These are phyloP conservation scores for Lentinula sp. DNA, from an alignment of 768 basidiomycete genomes.

Conservation along the genomic window DNA sequence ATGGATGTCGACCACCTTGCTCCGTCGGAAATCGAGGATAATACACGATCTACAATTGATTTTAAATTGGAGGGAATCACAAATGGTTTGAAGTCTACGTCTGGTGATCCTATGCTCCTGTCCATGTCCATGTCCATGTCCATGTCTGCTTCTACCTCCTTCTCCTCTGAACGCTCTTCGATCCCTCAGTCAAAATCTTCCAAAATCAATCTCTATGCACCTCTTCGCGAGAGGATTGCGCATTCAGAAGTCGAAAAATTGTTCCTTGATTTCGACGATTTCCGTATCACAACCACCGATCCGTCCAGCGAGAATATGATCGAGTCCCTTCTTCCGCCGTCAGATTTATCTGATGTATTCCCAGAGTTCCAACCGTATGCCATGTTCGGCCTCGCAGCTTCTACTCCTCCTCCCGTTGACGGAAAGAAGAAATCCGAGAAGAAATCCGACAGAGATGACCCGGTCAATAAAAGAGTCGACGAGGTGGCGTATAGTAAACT, in stretches of 20 bases:
- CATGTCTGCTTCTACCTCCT: slow-evolving; percentile 29
- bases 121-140: slow-evolving; percentile 11
- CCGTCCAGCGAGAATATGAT: slow-evolving; percentile 20
- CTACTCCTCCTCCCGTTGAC: slow-evolving; percentile 25
- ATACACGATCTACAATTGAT: slow-evolving; percentile 12
- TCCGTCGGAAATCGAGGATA: slow-evolving; percentile 14
- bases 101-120: slow-evolving; percentile 46
- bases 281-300: slow-evolving; percentile 19
- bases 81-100: slow-evolving; percentile 46
- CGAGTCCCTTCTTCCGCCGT: slow-evolving; percentile 18
- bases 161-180: slow-evolving; percentile 29
- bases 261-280: slow-evolving; percentile 39
- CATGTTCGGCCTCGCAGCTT: slow-evolving; percentile 43
- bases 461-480: slow-evolving; percentile 63
- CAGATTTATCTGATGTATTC: slow-evolving; percentile 66
- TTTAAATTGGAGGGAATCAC: not conserved
- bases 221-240: slow-evolving; percentile 56
- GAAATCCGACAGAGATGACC: slow-evolving; percentile 59
- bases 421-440: slow-evolving; percentile 53
- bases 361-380: slow-evolving; percentile 71
- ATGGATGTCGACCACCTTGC: slow-evolving; percentile 22
- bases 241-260: slow-evolving; percentile 53
- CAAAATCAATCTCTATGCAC: slow-evolving; percentile 44
- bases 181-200: slow-evolving; percentile 28
- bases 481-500: slow-evolving; percentile 75